Base-by-base conservation (phyloP, 1,139 yeast genomes). In the Yamadazyma sp. region DNA sequence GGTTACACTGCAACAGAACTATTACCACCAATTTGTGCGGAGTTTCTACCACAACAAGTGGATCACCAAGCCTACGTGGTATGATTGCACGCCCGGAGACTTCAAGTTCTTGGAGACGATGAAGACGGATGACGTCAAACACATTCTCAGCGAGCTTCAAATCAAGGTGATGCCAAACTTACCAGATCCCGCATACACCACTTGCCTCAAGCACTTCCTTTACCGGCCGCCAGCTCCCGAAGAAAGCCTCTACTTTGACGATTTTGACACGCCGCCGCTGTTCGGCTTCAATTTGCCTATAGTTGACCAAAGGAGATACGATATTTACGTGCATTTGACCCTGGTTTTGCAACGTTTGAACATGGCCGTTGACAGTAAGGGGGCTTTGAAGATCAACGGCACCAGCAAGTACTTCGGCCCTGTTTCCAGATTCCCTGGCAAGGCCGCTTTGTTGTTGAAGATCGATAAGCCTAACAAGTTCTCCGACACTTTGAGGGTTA, bases 401-500 rank as follows among this genome's bases (percentile, higher is more conserved):
- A 45, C 47, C 14, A 66, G 71, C 41, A 66, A 65, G 44, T 64
- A 66, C 45, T 55, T 62, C 33, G 37, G 44, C 56, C 24, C 46
- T 46, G 23, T 39, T 33, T 3, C 33, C 2, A 14, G 11, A 17
- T 15, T 17, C 20, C 20, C 14, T 5, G 28, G 24, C 6, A 27
- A 12, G 38, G 36, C 31, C 34, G 31, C 60, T 4, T 39, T 53
- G 10, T 41, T 62, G 22, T 25, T 64, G 5, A 59, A 59, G 24
- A 41, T 69, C 7, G 50, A 55, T 14, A 62, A 61, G 38, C 73
- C 73, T 0, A 66, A 61, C 36, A 59, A 58, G 33, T 59, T 49
- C 37, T 56, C 66, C 0, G 52, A 50, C 8, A 42, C 43, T 5
- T 31, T 29, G 4, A 48, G 70, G 9, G 42, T 61, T 10, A 51